These are phyloP conservation scores for Amaranthus hypochondriacus DNA, from an alignment of 148 eudicot species.

Conservation along the genomic window DNA sequence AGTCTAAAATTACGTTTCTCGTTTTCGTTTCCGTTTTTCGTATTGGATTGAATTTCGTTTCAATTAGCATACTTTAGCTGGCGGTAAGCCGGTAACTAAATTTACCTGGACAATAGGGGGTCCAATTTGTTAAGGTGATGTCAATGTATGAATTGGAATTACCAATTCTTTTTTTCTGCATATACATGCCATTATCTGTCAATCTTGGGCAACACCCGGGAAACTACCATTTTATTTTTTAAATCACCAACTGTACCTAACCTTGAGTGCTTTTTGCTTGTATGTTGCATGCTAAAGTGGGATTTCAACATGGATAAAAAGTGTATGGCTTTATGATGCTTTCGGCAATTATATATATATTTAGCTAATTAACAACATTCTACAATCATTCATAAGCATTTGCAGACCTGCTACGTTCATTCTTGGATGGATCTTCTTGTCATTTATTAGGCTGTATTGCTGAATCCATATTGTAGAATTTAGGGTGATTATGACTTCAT, in stretches of 20 bases:
- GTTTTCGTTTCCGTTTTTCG: too few relatives aligned
- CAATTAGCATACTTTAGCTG: too few relatives aligned
- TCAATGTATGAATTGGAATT: conserved; percentile 1
- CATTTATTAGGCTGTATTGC: conserved; percentile 13
- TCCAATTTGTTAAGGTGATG: conserved; percentile 13
- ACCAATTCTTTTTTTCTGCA: conserved; percentile 6
- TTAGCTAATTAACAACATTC: conserved; percentile 8
- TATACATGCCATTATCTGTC: not conserved
- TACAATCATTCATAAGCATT: not conserved
- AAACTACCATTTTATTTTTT: conserved; percentile 12
- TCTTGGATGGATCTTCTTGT: conserved; percentile 33
- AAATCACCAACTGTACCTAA: conserved; percentile 17
- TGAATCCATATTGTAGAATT: conserved; percentile 2
- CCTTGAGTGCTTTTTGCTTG: conserved; percentile 11
- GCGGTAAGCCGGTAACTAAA: not conserved
- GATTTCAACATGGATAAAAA: not conserved
- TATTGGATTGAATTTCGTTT: too few relatives aligned
- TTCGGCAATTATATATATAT: conserved; percentile 17
- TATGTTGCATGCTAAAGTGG: conserved; percentile 8
- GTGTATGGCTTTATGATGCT: conserved; percentile 5
- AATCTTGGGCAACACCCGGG: conserved; percentile 11
- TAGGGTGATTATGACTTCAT: conserved; percentile 7
- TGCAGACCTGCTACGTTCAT: conserved; percentile 21
- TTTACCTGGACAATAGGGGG: conserved; percentile 16
- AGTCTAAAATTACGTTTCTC: too few relatives aligned